Base-by-base conservation (phyloP, 2,329 filamentous ascomycete genomes). In the Mariannaea sp. region DNA sequence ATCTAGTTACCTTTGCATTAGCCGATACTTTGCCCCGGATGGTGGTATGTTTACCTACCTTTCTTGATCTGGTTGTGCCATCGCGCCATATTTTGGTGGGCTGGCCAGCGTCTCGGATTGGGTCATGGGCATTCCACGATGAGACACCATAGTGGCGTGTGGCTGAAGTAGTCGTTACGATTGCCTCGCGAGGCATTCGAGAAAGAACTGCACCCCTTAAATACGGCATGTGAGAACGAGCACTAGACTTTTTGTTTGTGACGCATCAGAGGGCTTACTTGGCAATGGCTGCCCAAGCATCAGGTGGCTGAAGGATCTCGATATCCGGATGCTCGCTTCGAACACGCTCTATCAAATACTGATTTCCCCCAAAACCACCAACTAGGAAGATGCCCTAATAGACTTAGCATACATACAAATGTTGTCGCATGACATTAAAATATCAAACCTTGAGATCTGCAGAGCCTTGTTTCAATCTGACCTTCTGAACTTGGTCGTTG, bases 281-380 rank as follows among this genome's bases (percentile, higher is more conserved):
- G 13, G 49, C 64, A 17, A 67, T 64, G 8, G 64, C 61, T 4
- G 54, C 60, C 60, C 65, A 66, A 2, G 65, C 62, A 14, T 65
- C 65, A 2, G 50, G 52, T 0, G 63, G 65, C 24, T 74, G 72
- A 16, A 74, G 64, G 5, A 75, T 61, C 22, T 64, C 56, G 3
- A 71, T 63, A 1, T 49, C 50, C 0, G 61, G 55, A 8, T 68
- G 58, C 5, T 57, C 52, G 5, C 50, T 47, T 14, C 68, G 41
- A 6, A 75, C 47, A 2, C 62, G 61, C 7, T 58, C 54, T 41
- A 64, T 69, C 7, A 75, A 68, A 51, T 72, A 75, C 13, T 66
- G 65, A 3, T 67, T 74, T 3, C 64, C 55, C 1, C 73, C 73
- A 27, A 75, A 71, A 0, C 73, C 73, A 2, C 73, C 72, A 0